Evolutionary conservation across 257 asterid species (phyloP).

Genomic region (Leptodermis oblonga): DNA sequence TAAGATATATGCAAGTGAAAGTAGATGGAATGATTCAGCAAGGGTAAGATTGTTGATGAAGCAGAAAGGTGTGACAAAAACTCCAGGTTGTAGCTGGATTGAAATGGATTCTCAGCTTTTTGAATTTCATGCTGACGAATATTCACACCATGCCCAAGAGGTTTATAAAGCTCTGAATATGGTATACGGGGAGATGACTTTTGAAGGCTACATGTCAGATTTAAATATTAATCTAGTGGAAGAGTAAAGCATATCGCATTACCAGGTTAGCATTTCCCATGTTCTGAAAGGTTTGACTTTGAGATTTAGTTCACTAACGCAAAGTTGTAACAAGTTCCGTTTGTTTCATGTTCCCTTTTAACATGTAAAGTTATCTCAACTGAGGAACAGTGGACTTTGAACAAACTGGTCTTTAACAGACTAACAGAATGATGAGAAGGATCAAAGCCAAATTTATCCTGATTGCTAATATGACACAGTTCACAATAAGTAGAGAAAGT

Average conservation of each 20-base stretch:
- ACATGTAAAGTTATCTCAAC: not conserved
- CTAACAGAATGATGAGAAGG: not conserved
- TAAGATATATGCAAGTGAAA: slow-evolving; percentile 62
- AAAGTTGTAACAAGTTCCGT: not conserved
- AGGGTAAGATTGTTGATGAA: slow-evolving; percentile 69
- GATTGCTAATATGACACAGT: not conserved
- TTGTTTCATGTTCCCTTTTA: not conserved
- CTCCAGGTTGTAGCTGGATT: slow-evolving; percentile 94
- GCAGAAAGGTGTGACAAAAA: slow-evolving; percentile 67
- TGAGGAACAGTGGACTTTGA: not conserved
- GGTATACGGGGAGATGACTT: slow-evolving; percentile 53
- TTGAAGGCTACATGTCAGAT: slow-evolving; percentile 27
- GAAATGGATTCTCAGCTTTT: slow-evolving; percentile 61
- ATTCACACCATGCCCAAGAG: slow-evolving; percentile 30
- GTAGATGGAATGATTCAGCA: slow-evolving; percentile 80
- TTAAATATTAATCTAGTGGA: slow-evolving; percentile 16
- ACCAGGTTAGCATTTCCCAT: slow-evolving; percentile 6
- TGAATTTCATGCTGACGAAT: slow-evolving; percentile 75
- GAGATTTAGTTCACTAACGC: too few species aligned
- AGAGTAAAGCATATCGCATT: slow-evolving; percentile 1
- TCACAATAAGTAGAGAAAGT: not conserved
- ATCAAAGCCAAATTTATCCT: not conserved
- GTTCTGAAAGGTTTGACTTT: not conserved
- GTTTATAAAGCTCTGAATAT: slow-evolving; percentile 45
- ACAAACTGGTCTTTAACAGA: not conserved